These are phyloP conservation scores for Lagerstroemia fauriei DNA, from an alignment of 441 rosid species.

Conservation along the genomic window DNA sequence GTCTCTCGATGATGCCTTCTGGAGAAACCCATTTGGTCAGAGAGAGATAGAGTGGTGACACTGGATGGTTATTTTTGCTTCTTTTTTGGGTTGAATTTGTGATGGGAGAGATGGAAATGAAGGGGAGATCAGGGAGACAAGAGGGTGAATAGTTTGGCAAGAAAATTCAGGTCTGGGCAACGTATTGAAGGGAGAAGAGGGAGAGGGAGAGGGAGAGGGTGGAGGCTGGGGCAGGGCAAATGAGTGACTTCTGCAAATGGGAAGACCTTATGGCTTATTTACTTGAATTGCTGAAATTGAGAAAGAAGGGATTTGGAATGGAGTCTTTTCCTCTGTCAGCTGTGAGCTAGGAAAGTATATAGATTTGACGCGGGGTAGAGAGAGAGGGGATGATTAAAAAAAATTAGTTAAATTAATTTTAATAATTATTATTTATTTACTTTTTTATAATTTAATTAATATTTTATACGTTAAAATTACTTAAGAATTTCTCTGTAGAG, in stretches of 20 bases:
- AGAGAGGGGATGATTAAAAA: not conserved
- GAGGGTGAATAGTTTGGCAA: not conserved
- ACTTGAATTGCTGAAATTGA: conserved; percentile 26
- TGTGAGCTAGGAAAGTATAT: not conserved
- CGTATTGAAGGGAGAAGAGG: not conserved
- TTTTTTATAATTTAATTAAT: no score
- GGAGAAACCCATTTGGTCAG: conserved; percentile 33
- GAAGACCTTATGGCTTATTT: conserved; percentile 7
- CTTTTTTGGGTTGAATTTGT: not conserved
- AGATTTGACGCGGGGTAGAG: not conserved
- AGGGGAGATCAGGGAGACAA: not conserved
- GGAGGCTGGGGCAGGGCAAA: no score
- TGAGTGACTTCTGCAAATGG: conserved; percentile 29
- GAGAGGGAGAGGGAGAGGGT: not conserved
- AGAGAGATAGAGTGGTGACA: not conserved
- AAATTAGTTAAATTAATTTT: not conserved
- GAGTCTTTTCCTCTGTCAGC: conserved; percentile 21
- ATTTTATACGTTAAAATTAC: no score
- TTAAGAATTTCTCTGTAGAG: no score
- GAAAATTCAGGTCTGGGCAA: no score
- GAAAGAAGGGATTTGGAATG: conserved; percentile 25
- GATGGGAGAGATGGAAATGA: conserved; percentile 12
- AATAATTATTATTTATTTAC: no score
- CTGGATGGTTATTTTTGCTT: not conserved
- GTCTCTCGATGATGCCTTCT: conserved; percentile 17